Evolutionary conservation across 2,329 filamentous ascomycete genomes (phyloP).

Genomic region (Coniosporium tulheliwenetii): DNA sequence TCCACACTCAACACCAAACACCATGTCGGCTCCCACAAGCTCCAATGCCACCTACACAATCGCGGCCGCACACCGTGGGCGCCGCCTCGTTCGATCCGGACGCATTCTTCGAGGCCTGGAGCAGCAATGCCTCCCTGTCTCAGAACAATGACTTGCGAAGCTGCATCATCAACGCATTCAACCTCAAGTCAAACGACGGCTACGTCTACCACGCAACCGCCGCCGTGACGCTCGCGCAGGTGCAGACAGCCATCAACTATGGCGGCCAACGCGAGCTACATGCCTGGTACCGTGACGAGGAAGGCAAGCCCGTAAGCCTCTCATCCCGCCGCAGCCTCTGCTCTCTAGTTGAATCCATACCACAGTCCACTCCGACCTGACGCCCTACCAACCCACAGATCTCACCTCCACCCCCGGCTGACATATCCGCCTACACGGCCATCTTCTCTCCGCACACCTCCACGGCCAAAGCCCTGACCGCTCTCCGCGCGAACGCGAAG

Average conservation of each 20-base stretch:
- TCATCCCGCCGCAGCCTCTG: slow-evolving; percentile 1
- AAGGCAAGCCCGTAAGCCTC: slow-evolving; percentile 19
- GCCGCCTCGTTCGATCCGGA: slow-evolving; percentile 30
- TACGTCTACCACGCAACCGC: slow-evolving; percentile 37
- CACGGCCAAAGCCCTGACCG: slow-evolving; percentile 46
- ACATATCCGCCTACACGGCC: slow-evolving; percentile 50
- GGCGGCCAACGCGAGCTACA: slow-evolving; percentile 32
- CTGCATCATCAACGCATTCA: slow-evolving; percentile 32
- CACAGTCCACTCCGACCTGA: slow-evolving; percentile 8
- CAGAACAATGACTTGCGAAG: slow-evolving; percentile 27
- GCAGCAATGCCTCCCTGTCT: slow-evolving; percentile 18
- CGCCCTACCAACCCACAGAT: slow-evolving; percentile 8
- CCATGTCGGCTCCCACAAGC: too few species aligned
- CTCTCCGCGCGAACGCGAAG: slow-evolving; percentile 49
- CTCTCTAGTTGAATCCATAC: slow-evolving; percentile 3
- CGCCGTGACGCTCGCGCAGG: slow-evolving; percentile 33
- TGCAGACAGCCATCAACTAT: slow-evolving; percentile 31
- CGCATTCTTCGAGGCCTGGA: slow-evolving; percentile 27
- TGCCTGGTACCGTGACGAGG: slow-evolving; percentile 32
- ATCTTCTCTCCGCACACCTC: slow-evolving; percentile 48
- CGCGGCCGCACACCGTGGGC: slow-evolving; percentile 17
- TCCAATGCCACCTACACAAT: neutral
- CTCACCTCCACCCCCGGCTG: slow-evolving; percentile 34
- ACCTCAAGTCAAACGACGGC: slow-evolving; percentile 25
- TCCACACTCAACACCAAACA: too few species aligned